A percentile compares a stretch with the other conserved stretches of the same genome.
Conservation (phyloP, 2,329 filamentous ascomycete species). For the Dactylellina cionopaga region DNA sequence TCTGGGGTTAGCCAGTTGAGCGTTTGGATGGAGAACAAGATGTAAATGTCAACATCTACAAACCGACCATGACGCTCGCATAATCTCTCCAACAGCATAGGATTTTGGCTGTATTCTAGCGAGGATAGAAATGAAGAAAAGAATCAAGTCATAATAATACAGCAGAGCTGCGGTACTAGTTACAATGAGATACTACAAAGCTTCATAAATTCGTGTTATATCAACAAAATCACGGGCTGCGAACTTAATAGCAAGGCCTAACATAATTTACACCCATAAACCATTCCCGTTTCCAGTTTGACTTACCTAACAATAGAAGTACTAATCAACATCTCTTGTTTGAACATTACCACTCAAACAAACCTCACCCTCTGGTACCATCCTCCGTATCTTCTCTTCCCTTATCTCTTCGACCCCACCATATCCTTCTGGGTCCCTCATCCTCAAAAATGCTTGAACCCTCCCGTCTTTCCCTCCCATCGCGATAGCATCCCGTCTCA, state of each 20-base stretch:
- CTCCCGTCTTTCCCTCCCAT: constrained; percentile 71
- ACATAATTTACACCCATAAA: background rate
- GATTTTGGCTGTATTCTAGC: constrained; percentile 39
- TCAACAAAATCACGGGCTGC: background rate
- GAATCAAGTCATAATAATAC: constrained; percentile 15
- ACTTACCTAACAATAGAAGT: background rate
- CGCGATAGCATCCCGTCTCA: constrained; percentile 67
- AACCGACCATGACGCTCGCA: background rate
- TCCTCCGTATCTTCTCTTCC: constrained; percentile 63
- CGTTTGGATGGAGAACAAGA: constrained; percentile 57
- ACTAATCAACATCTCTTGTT: constrained; percentile 3
- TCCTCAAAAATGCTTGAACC: constrained; percentile 79
- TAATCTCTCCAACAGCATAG: background rate
- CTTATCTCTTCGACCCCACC: constrained; percentile 60
- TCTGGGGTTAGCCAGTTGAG: constrained; percentile 87
- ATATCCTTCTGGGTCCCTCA: constrained; percentile 69
- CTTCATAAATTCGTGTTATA: too few species aligned
- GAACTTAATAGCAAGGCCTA: constrained; percentile 1
- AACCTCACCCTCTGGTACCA: constrained; percentile 63
- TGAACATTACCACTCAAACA: constrained; percentile 62
- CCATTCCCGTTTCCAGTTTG: background rate
- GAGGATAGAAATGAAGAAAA: constrained; percentile 9
- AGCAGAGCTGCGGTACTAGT: too few species aligned
- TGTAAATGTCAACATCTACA: constrained; percentile 27
- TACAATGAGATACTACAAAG: too few species aligned